Evolutionary conservation across 2,329 filamentous ascomycete species (phyloP).

Genomic region (Aspergillus novoparasiticus): DNA sequence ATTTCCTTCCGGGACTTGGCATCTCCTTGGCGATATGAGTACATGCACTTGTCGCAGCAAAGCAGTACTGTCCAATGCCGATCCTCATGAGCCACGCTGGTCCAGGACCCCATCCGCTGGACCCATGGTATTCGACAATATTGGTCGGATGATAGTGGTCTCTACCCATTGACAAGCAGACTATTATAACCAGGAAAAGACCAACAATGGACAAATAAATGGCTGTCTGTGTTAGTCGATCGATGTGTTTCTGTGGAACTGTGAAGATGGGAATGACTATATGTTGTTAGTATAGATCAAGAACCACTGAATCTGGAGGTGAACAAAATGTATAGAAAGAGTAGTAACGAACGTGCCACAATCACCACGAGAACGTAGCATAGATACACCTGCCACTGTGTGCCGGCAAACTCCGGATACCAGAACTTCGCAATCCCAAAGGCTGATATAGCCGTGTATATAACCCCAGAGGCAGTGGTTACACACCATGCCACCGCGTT

Average conservation of each 20-base stretch:
- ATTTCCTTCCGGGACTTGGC: constrained; percentile 13
- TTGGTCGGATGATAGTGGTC: constrained; percentile 6
- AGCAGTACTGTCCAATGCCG: constrained; percentile 17
- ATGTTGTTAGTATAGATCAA: neutral
- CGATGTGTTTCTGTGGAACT: constrained; percentile 14
- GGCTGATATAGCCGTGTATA: constrained; percentile 21
- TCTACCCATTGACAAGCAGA: constrained; percentile 17
- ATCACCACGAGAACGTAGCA: constrained; percentile 13
- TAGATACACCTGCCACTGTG: too few relatives aligned
- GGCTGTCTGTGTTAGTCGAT: constrained; percentile 16
- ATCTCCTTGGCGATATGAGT: constrained; percentile 24
- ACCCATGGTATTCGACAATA: constrained; percentile 7
- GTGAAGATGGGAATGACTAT: constrained; percentile 22
- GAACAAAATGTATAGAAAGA: neutral
- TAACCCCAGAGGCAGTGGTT: constrained; percentile 15
- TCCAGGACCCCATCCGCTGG: constrained; percentile 13
- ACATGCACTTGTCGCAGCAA: constrained; percentile 15
- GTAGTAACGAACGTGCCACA: constrained; percentile 12
- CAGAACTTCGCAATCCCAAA: constrained; percentile 20
- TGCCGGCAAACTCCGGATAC: constrained; percentile 10
- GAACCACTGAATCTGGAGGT: neutral
- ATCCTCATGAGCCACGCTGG: constrained; percentile 21
- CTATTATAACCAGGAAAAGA: constrained; percentile 12
- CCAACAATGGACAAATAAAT: constrained; percentile 16
- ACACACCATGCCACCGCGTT: constrained; percentile 32